phyloP scores from a whole-genome alignment of 805 yeast genomes.

The Debaryomyces hansenii region DNA sequence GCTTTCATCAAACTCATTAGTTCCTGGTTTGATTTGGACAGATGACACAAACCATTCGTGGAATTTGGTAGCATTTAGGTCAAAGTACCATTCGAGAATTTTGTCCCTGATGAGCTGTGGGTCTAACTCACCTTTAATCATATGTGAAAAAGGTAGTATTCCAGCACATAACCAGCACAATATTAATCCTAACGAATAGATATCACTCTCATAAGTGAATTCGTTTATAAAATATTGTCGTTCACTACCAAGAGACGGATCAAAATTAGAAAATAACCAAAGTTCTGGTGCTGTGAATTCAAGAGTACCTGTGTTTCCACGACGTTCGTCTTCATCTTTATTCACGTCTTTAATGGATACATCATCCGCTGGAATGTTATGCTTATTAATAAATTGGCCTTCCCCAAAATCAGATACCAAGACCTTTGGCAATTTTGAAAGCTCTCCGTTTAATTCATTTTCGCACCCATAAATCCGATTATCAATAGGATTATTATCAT shows the following conservation, averaged over 20 bases:
- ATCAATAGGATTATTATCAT: constrained; percentile 7
- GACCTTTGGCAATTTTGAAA: constrained; percentile 55
- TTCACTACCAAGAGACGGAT: constrained; percentile 23
- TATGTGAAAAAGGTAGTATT: constrained; percentile 53
- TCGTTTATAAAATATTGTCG: constrained; percentile 44
- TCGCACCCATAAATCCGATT: neutral
- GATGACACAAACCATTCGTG: constrained; percentile 24
- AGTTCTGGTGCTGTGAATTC: constrained; percentile 90
- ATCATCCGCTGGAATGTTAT: constrained; percentile 11
- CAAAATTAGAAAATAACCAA: constrained; percentile 33
- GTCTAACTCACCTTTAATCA: constrained; percentile 19
- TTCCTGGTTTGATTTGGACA: neutral
- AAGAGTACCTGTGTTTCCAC: constrained; percentile 85
- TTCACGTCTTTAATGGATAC: constrained; percentile 2
- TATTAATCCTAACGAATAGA: constrained; percentile 84
- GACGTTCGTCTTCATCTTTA: constrained; percentile 47
- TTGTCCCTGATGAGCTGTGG: constrained; percentile 26
- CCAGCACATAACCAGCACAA: constrained; percentile 73
- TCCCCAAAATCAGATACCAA: constrained; percentile 90
- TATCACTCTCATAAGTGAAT: constrained; percentile 72
- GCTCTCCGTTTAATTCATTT: constrained; percentile 14
- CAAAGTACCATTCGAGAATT: constrained; percentile 32
- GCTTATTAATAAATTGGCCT: constrained; percentile 69
- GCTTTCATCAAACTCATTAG: neutral
- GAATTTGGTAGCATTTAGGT: constrained; percentile 18